A percentile compares a stretch with the other conserved stretches of the same genome.
Conservation (phyloP, 495 filamentous ascomycete genomes). For the Paragyromitra xinjiangensis region DNA sequence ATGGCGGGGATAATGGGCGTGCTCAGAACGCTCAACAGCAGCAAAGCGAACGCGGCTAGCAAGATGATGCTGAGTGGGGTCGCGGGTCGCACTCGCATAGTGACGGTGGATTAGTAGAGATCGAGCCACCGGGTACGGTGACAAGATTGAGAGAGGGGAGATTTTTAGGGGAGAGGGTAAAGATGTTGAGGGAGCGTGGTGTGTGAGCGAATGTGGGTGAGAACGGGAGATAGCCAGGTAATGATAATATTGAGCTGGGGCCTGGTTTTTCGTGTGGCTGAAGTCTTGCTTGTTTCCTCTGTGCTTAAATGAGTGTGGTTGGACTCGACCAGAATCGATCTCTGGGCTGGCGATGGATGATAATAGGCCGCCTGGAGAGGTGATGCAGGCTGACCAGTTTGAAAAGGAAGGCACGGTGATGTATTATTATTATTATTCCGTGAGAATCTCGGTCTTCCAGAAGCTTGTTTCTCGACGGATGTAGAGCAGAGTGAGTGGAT, state of each 20-base stretch:
- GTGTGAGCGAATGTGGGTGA: conserved; percentile 17
- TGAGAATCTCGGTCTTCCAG: conserved; percentile 13
- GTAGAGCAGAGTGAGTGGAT: neutral
- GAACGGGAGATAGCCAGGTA: conserved; percentile 14
- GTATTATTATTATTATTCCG: neutral
- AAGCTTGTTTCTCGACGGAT: conserved; percentile 3
- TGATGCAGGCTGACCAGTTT: neutral
- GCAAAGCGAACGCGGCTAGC: conserved; percentile 81
- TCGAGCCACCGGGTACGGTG: conserved; percentile 36
- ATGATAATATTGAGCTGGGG: conserved; percentile 18
- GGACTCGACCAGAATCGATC: conserved; percentile 7
- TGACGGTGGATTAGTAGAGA: conserved; percentile 19
- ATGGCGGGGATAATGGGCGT: conserved; percentile 89
- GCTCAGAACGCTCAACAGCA: conserved; percentile 89
- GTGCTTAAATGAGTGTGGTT: conserved; percentile 47
- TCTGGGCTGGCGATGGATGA: neutral
- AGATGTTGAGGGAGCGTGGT: conserved; percentile 24
- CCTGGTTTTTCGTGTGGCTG: conserved; percentile 34
- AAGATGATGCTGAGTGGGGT: conserved; percentile 90
- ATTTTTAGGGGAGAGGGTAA: neutral
- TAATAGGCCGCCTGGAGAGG: neutral
- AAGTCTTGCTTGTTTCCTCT: neutral
- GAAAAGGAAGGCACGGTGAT: neutral
- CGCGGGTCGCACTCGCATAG: conserved; percentile 75
- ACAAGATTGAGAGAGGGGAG: conserved; percentile 13